Base-by-base conservation (phyloP, 305 asterid genomes). In the Solanum chacoense region DNA sequence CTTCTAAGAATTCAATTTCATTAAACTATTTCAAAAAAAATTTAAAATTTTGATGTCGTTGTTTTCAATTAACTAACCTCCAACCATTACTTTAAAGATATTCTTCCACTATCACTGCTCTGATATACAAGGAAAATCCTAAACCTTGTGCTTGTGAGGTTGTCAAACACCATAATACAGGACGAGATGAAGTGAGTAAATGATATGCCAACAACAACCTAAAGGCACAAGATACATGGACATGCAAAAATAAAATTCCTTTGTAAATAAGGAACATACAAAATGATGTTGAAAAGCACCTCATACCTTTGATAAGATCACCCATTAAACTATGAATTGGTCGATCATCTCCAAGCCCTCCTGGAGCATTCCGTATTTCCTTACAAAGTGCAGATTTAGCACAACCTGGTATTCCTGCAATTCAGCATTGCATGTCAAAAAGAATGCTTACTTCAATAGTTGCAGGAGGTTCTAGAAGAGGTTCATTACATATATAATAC, bases 311-410 rank as follows among this genome's bases (percentile, higher is more conserved):
- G 89, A 97, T 88, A 90, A 97, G 97, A 93, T 97, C 99, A 90
- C 99, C 99, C 99, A 97, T 97, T 92, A 97, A 90, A 93, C 95
- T 94, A 85, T 90, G 94, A 91, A 96, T 92, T 84, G 98, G 99
- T 85, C 99, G 98, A 89, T 96, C 98, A 92, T 96, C 99, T 86
- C 94, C 99, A 90, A 97, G 97, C 88, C 91, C 93, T 75, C 94
- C 96, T 85, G 94, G 94, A 91, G 94, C 88, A 90, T 74, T 91
- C 91, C 94, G 63, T 90, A 97, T 94, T 91, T 95, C 98, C 92
- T 94, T 95, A 91, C 99, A 97, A 85, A 97, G 98, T 37, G 98
- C 99, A 28, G 99, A 97, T 94, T 97, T 97, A 88, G 99, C 99
- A 91, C 99, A 97, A 72, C 99, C 99, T 92, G 99, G 99, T 92